These are phyloP conservation scores for Simplicillium sp. DNA, from an alignment of 2,329 filamentous ascomycete species.

Conservation along the genomic window DNA sequence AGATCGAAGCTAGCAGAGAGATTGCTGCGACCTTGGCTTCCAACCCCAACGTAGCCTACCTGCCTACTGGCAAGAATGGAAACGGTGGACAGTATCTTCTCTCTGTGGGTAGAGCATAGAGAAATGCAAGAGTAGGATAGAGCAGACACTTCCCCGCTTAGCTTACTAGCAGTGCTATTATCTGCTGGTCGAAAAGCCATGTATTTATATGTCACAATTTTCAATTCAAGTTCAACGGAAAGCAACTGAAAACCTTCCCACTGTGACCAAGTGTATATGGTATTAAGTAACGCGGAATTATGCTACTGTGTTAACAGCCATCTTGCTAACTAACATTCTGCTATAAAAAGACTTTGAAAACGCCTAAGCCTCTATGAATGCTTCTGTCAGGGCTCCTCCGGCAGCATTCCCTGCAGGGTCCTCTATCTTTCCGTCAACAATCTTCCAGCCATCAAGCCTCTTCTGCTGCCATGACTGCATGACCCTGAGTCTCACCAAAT, in stretches of 20 bases:
- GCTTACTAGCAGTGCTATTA: too few species aligned
- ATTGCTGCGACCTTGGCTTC: constrained; percentile 81
- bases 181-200: too few species aligned
- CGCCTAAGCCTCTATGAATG: constrained; percentile 22
- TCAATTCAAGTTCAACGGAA: constrained; percentile 1
- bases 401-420: too few species aligned
- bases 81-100: constrained; percentile 41
- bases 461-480: constrained; percentile 60
- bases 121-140: neutral
- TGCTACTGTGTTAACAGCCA: too few species aligned
- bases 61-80: constrained; percentile 68
- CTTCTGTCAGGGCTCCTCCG: constrained; percentile 20
- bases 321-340: too few species aligned
- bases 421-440: constrained; percentile 34
- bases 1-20: constrained; percentile 94
- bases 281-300: too few species aligned
- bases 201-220: too few species aligned
- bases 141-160: constrained; percentile 22
- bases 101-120: constrained; percentile 36
- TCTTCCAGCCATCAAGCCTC: constrained; percentile 56
- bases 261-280: too few species aligned
- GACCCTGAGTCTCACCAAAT: constrained; percentile 67
- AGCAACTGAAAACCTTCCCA: neutral
- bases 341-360: neutral
- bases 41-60: constrained; percentile 94